Percentiles rank a stretch among this genome's conserved stretches.
phyloP scores from a whole-genome alignment of 345 rosid genomes.

The Hevea brasiliensis region DNA sequence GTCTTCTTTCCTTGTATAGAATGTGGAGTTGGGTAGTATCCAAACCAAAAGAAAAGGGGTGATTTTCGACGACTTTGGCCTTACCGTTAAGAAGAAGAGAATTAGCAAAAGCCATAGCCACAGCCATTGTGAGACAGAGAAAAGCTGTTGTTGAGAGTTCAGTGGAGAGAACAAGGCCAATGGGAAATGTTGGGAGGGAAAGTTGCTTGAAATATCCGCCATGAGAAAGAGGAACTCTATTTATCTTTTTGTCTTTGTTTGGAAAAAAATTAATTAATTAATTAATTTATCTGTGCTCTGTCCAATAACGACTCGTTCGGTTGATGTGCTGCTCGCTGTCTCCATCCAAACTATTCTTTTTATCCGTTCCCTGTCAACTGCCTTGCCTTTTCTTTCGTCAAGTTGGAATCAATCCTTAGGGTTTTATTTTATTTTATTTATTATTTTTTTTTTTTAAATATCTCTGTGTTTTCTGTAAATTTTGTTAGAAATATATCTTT shows the following conservation, averaged over 20 bases:
- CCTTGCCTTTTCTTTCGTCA: too few species aligned
- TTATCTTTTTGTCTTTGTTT: not conserved
- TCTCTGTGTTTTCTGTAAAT: too few species aligned
- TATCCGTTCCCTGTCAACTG: too few species aligned
- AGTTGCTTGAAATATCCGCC: slow-evolving; percentile 31
- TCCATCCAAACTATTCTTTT: not conserved
- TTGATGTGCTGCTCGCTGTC: not conserved
- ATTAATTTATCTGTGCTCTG: slow-evolving; percentile 12
- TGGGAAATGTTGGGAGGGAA: not conserved
- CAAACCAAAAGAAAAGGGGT: slow-evolving; percentile 13
- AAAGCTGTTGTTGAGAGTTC: too few species aligned
- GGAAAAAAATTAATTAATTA: not conserved
- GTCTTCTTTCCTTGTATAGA: slow-evolving; percentile 6
- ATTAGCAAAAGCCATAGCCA: slow-evolving; percentile 48
- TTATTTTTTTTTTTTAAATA: too few species aligned
- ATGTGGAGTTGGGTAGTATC: slow-evolving; percentile 22
- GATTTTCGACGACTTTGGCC: slow-evolving; percentile 24
- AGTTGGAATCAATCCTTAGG: too few species aligned
- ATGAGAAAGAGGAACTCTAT: not conserved
- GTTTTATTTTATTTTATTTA: too few species aligned
- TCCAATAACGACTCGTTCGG: slow-evolving; percentile 10
- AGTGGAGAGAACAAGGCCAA: not conserved
- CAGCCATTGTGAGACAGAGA: slow-evolving; percentile 48
- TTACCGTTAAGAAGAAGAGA: slow-evolving; percentile 14
- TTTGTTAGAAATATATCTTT: too few species aligned